Percentiles rank a stretch among this genome's conserved stretches.
These are phyloP conservation scores for Clathrospora elynae DNA, from an alignment of 2,329 filamentous ascomycete species.

Conservation along the genomic window DNA sequence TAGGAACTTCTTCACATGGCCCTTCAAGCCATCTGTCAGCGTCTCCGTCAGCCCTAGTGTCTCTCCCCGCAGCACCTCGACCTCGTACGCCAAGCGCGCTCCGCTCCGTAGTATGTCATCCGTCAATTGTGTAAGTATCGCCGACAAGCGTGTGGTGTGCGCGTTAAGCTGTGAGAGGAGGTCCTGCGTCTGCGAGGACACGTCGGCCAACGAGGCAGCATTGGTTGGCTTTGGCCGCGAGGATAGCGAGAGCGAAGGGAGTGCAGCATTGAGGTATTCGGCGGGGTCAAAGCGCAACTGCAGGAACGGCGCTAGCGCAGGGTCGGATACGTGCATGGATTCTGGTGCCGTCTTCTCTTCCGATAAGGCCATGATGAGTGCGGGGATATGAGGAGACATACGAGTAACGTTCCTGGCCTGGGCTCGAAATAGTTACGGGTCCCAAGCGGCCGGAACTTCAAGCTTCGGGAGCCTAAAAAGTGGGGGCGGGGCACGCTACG, in stretches of 20 bases:
- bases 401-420: slow-evolving; percentile 22
- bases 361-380: slow-evolving; percentile 34
- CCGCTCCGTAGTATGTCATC: slow-evolving; percentile 93
- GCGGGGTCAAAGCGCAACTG: slow-evolving; percentile 78
- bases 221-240: slow-evolving; percentile 47
- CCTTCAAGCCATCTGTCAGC: slow-evolving; percentile 71
- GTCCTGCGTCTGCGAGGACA: slow-evolving; percentile 80
- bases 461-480: slow-evolving; percentile 12
- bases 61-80: slow-evolving; percentile 90
- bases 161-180: slow-evolving; percentile 87
- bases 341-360: slow-evolving; percentile 25
- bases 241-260: slow-evolving; percentile 68
- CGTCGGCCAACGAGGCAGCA: slow-evolving; percentile 69
- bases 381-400: slow-evolving; percentile 16
- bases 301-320: slow-evolving; percentile 75
- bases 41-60: slow-evolving; percentile 79
- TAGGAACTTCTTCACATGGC: slow-evolving; percentile 75
- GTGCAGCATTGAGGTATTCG: slow-evolving; percentile 78
- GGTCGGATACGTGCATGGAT: slow-evolving; percentile 68
- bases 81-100: slow-evolving; percentile 87
- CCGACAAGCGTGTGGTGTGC: slow-evolving; percentile 82
- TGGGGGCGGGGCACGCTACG: slow-evolving; percentile 25
- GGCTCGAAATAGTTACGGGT: slow-evolving; percentile 11
- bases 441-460: slow-evolving; percentile 21
- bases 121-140: slow-evolving; percentile 82